Base-by-base conservation (phyloP, 352 stramenopile genomes). In the Phytophthora cajani region DNA sequence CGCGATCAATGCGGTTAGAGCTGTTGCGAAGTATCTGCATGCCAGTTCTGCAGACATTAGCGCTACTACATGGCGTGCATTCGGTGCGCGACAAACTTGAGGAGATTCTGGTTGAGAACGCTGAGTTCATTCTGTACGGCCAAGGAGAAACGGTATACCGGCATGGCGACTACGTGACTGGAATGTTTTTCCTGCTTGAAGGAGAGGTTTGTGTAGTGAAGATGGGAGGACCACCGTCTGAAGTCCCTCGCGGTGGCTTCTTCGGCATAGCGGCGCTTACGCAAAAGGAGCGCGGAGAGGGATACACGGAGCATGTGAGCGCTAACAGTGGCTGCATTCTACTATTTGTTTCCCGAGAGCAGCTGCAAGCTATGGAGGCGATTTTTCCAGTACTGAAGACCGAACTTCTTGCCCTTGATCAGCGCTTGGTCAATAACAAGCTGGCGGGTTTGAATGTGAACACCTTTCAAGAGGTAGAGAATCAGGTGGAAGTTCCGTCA, bases 61-160 rank as follows among this genome's bases (percentile, higher is more conserved):
- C 71, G 0, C 42, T 81, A 16, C 58, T 87, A 1, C 46, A 70
- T 0, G 73, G 69, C 12, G 75, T 83, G 1, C 69, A 68, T 14
- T 49, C 67, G 0, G 72, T 80, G 3, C 46, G 80, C 6, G 38
- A 71, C n/a, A 62, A 75, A 14, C 53, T 81, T 0, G 75, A 83
- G 53, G 58, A 72, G 10, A 67, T 83, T 4, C 71, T 85, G 17
- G 70, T 83, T 3, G 78, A 82, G 51, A 78, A 78, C 30, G 64
- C 73, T 5, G 51, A 77, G 7, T 82, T 85, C 42, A 77, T 85
- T 33, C 52, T 89, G 19, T 86, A 80, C 27, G 77, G 81, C 10
- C 81, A 89, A 64, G 79, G 78, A 0, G 80, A 88, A 47, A 78
- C 73, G 14, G 76, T 88, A 0, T 88, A 83, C 47, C 70, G 72